phyloP scores from a whole-genome alignment of 2,329 filamentous ascomycete species.

The Parastagonospora nodorum region DNA sequence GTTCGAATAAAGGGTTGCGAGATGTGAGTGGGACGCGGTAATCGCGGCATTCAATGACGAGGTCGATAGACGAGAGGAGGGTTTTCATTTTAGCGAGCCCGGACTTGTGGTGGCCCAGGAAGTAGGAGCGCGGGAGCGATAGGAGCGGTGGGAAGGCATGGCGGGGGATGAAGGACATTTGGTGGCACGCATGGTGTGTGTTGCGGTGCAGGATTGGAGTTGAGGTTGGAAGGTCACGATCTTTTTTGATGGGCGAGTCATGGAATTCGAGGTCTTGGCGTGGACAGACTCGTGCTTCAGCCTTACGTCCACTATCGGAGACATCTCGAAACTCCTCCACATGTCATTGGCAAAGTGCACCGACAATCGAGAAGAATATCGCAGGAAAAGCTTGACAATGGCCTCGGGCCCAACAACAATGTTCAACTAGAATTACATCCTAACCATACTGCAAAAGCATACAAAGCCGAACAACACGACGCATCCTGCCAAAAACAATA shows the following conservation, averaged over 20 bases:
- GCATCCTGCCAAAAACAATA: neutral
- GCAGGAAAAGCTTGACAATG: neutral
- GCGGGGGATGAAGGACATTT: conserved; percentile 52
- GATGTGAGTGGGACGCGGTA: conserved; percentile 88
- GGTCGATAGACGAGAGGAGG: conserved; percentile 77
- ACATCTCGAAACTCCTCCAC: no score
- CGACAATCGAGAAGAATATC: neutral
- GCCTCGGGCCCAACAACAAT: conserved; percentile 18
- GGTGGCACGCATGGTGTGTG: neutral
- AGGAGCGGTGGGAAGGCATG: conserved; percentile 71
- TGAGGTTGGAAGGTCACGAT: neutral
- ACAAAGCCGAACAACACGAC: neutral
- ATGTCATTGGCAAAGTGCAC: no score
- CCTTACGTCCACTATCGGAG: no score
- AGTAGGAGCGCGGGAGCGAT: conserved; percentile 87
- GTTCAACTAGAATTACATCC: conserved; percentile 7
- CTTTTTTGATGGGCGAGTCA: neutral
- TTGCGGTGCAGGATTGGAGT: neutral
- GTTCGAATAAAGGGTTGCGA: conserved; percentile 87
- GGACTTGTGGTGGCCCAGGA: conserved; percentile 86
- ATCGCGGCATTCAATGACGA: conserved; percentile 94
- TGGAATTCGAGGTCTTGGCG: neutral
- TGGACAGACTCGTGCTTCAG: no score
- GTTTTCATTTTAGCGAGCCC: conserved; percentile 83
- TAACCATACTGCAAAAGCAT: conserved; percentile 10